A percentile compares a stretch with the other conserved stretches of the same genome.
Conservation (phyloP, 768 basidiomycete genomes). For the Kwoniella botswanensis region DNA sequence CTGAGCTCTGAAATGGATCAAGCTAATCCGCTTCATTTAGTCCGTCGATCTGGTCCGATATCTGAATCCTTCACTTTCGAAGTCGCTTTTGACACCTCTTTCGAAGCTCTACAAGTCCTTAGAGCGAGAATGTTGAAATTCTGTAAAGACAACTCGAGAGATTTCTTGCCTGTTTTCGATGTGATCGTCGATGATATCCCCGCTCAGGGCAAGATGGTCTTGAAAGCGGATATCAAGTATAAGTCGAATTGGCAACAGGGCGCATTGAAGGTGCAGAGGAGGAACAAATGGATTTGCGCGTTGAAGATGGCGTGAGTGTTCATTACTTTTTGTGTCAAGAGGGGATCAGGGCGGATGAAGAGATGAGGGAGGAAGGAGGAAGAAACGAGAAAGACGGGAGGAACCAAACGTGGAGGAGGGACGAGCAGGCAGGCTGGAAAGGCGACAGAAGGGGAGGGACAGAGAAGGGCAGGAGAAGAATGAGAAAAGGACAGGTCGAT, state of each 20-base stretch:
- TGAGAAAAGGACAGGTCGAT: neutral
- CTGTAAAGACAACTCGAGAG: conserved; percentile 71
- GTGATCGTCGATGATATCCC: conserved; percentile 69
- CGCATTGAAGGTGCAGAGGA: conserved; percentile 70
- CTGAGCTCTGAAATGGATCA: no score
- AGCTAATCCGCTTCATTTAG: no score
- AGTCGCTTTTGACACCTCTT: conserved; percentile 75
- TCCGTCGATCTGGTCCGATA: conserved; percentile 65
- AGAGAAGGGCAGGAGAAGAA: neutral
- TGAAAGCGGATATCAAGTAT: conserved; percentile 77
- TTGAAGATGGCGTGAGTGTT: conserved; percentile 70
- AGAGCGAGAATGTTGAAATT: conserved; percentile 81
- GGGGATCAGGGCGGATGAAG: neutral
- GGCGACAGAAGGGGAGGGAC: neutral
- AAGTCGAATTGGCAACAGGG: conserved; percentile 85
- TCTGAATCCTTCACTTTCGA: conserved; percentile 82
- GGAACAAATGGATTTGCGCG: conserved; percentile 91
- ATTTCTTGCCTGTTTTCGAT: conserved; percentile 78
- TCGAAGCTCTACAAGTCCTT: conserved; percentile 78
- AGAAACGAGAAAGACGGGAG: neutral
- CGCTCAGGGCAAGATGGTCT: conserved; percentile 75
- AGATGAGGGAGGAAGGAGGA: neutral
- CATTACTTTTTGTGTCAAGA: neutral
- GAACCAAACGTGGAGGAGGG: neutral
- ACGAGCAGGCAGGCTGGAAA: no score